Evolutionary conservation across 345 rosid species (phyloP), one percentile per base, ranked within the genome.

Genomic region (Fremontodendron californicum): DNA sequence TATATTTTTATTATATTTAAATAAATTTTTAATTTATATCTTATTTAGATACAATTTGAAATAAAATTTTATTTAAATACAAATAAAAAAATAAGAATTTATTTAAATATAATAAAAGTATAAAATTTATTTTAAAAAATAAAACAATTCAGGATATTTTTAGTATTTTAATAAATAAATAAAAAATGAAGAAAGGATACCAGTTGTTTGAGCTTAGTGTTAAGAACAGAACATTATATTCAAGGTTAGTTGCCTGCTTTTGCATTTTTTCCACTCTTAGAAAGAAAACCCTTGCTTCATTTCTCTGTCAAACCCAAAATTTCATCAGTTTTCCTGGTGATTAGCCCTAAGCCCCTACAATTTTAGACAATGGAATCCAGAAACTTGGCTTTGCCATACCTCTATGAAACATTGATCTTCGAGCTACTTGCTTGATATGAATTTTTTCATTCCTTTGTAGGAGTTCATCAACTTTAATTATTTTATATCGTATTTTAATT

Each of bases 401-500:
- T 62, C 75, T 68, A 15, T 83, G 82, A 51, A 86, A 62, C 55
- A 85, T 85, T 21, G 93, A 79, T 74, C 84, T 91, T 54, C 84
- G 81, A 40, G 78, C 87, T 27, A 89, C 89, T 39, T 43, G 87
- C 18, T 86, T 84, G 27, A 87, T 90, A 66, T 84, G 88, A 31
- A n/a, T n/a, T n/a, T 78, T 88, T 78, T 85, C 91, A 78, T 88
- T 91, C 75, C 86, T 82, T 72, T 83, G 83, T 77, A 86, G 78
- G 57, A 86, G 79, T 67, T 83, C 82, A 3, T 88, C 89, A 3
- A 86, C 75, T 77, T 82, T 85, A 37, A n/a, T n/a, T n/a, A n/a
- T n/a, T n/a, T n/a, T n/a, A n/a, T n/a, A n/a, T n/a, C n/a, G n/a
- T n/a, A n/a, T n/a, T n/a, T n/a, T n/a, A n/a, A n/a, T n/a, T n/a